Base-by-base conservation (phyloP, 2,329 filamentous ascomycete genomes). In the Verticillium nonalfalfae region DNA sequence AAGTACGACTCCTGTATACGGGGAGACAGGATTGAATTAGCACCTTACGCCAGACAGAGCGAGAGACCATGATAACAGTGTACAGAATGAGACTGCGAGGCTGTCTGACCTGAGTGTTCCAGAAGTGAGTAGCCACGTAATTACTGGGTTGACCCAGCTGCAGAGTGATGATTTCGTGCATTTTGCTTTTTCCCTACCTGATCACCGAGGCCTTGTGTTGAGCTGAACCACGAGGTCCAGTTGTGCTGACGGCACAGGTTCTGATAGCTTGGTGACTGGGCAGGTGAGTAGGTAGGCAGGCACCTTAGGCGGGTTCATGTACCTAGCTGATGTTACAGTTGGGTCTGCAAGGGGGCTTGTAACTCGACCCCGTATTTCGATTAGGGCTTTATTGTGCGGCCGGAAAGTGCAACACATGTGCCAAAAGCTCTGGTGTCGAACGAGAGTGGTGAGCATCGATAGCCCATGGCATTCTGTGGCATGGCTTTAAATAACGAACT, bases 81-180 rank as follows among this genome's bases (percentile, higher is more conserved):
- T 21, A 7, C 7, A 31, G 21, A 31, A 34, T 33, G 18, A 36
- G 13, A 14, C 18, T 52, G 7, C 18, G 45, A 52, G 45, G 45
- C 45, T 52, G 45, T n/a, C 45, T 52, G 55, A 91, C 91, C 81
- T 97, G 94, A 6, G 90, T 82, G 70, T 99, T 99, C 95, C 95
- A 99, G 75, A 97, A 99, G 78, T 99, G 95, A 0, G 93, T 96
- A 35, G 90, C 93, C 26, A 96, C 79, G 70, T 97, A 96, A 75
- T 99, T 99, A 73, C 90, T 93, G 72, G 90, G 88, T 73, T 96
- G 90, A 54, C 95, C 95, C 63, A 98, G 87, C 80, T 99, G 95
- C 56, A 99, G 80, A 0, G 94, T 97, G 64, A 99, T 82, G 64
- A 98, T 92, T 76, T 99, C 95, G 76, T 93, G 92, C 95, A 99